Base-by-base conservation (phyloP, 306 rosid genomes). In the Trichosanthes cucumerina region DNA sequence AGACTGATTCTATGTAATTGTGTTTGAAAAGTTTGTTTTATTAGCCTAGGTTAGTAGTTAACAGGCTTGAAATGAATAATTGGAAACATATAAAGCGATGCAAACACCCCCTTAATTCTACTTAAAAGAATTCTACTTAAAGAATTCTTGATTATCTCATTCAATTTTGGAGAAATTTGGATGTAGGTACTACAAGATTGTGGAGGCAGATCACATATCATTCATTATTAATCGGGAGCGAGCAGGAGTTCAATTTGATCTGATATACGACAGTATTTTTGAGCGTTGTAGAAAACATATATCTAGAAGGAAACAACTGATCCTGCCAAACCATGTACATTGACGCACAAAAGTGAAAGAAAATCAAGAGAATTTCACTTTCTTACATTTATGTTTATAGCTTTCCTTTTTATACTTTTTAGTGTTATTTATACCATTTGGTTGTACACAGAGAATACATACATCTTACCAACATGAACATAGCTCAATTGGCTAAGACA, bases 261-360 rank as follows among this genome's bases (percentile, higher is more conserved):
- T 92, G 15, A 85, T 95, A 81, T 95, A 95, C 71, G 93, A 95
- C 79, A 82, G 92, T 41, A 95, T 95, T 84, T 95, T 95, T 41
- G 86, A 92, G 84, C 93, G 97, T 8, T 95, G 99, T 90, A 91
- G 99, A 82, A 91, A 92, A 62, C 97, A 95, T 78, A 92, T 80
- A 31, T 89, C 87, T 83, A 86, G 89, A 79, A 92, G 83, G 86
- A 81, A 89, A 47, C 89, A 69, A 68, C 89, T 86, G 73, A 86
- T 85, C 33, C 12, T 95, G 81, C 97, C 96, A 36, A 88, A 91
- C 78, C 88, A 88, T 19, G 8, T 33, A 72, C 41, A 72, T 16
- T 15, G 38, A 72, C 47, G 8, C 24, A 36, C 77, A 47, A 72
- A 15, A 19, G 3, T 24, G n/a, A 15, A 72, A 72, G 11, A 26